Conservation (phyloP, 306 rosid genomes). For the Lathyrus oleraceus region DNA sequence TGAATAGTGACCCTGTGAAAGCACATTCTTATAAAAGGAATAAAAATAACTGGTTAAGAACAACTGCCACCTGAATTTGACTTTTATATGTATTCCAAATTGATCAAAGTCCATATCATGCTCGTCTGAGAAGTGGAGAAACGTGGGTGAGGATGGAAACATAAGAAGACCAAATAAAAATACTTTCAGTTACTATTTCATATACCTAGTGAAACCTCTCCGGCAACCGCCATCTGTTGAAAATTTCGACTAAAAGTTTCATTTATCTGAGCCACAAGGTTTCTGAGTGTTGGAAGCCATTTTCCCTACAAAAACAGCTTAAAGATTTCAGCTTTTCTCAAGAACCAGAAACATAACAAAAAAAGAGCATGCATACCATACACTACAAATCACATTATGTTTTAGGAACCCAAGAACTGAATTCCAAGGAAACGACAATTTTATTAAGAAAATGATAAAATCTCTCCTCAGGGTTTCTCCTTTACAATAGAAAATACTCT, state of each 20-base stretch:
- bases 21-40: not conserved
- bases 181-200: constrained; percentile 12
- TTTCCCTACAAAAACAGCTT: constrained; percentile 53
- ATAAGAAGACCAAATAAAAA: constrained; percentile 23
- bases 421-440: too few relatives aligned
- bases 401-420: too few relatives aligned
- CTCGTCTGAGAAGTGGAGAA: constrained; percentile 68
- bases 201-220: constrained; percentile 90
- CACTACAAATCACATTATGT: constrained; percentile 5
- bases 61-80: constrained; percentile 83
- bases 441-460: too few relatives aligned
- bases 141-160: constrained; percentile 31
- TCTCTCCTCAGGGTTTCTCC: too few relatives aligned
- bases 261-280: constrained; percentile 81
- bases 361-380: not conserved
- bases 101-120: constrained; percentile 77
- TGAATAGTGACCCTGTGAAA: constrained; percentile 12
- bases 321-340: constrained; percentile 17
- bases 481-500: too few relatives aligned
- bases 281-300: constrained; percentile 91
- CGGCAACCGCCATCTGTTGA: constrained; percentile 99
- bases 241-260: constrained; percentile 83
- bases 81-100: constrained; percentile 89
- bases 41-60: constrained; percentile 5
- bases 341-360: constrained; percentile 15